Evolutionary conservation across 495 filamentous ascomycete genomes (phyloP), one percentile per base, ranked within the genome.

Genomic region (Gamarada debralockiae): DNA sequence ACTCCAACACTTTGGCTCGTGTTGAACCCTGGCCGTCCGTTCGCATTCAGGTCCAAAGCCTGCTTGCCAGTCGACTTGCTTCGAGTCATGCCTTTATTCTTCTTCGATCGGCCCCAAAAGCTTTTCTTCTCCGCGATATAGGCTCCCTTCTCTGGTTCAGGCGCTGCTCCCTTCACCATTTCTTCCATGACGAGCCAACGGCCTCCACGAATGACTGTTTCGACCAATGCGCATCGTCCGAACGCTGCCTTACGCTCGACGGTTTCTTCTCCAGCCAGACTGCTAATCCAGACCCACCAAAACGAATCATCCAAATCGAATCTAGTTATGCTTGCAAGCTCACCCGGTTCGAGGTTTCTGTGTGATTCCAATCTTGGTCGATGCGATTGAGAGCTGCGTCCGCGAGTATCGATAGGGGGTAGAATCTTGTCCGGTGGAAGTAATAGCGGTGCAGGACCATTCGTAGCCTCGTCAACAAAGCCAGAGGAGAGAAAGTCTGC

Each of bases 281-380:
- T 97, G 60, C 81, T 93, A 77, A 97, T 97, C 93, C 93, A 98
- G 21, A 97, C 93, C 93, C 93, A 98, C 95, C 95, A 98, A 67
- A 98, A 98, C 0, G 92, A 85, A 64, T 97, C 93, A 62, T 98
- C 93, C 10, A 97, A 73, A 53, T 95, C 87, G 42, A 98, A 79
- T 39, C 79, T 77, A 25, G 78, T 85, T 58, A 97, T 95, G 59
- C 89, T 96, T 21, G 92, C 92, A 39, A 98, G 76, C 75, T 98
- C 93, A 36, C 90, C 93, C 2, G 92, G 95, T 49, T 96, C 90
- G 2, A 97, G 73, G 38, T 81, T 68, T 21, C 74, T 67, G 31
- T 89, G 83, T 14, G 72, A 70, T 51, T 88, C 81, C 29, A 85
- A 63, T 39, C 79, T 76, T 10, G 85, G 83, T 41, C 78, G 80